These are phyloP conservation scores for Oryza australiensis DNA, from an alignment of 176 grass and related monocot genomes.

Conservation along the genomic window DNA sequence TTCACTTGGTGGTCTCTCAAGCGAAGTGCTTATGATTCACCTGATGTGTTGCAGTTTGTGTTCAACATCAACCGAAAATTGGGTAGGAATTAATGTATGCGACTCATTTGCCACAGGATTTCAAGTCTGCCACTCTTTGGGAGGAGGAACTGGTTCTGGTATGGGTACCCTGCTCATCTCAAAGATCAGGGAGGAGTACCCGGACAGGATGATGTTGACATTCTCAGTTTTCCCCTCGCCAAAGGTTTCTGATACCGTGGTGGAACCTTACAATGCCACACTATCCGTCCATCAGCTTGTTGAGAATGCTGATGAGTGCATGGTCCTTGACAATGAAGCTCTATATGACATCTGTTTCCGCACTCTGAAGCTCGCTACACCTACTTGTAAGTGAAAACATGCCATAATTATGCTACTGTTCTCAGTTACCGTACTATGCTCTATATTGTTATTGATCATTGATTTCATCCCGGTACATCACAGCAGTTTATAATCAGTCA, in stretches of 20 bases:
- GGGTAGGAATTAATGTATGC: not conserved
- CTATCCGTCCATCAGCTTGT: conserved; percentile 69
- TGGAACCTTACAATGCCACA: conserved; percentile 69
- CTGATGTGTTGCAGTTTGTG: not conserved
- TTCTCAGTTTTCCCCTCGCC: conserved; percentile 73
- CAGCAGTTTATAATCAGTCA: not conserved
- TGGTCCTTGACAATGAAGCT: conserved; percentile 72
- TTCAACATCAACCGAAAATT: not conserved
- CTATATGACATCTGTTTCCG: conserved; percentile 73
- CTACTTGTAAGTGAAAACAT: conserved; percentile 50
- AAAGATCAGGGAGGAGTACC: conserved; percentile 77
- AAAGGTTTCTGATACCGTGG: conserved; percentile 69
- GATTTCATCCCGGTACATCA: not conserved
- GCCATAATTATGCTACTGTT: not conserved
- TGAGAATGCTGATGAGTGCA: conserved; percentile 70
- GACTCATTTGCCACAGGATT: conserved; percentile 36
- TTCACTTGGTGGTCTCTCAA: not conserved
- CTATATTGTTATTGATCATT: conserved; percentile 13
- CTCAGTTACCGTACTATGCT: not conserved
- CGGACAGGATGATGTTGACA: conserved; percentile 66
- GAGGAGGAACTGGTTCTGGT: conserved; percentile 67
- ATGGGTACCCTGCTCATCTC: conserved; percentile 77
- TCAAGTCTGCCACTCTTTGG: conserved; percentile 67
- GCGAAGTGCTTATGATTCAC: not conserved
- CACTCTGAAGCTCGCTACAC: conserved; percentile 63